Conservation (phyloP, 768 basidiomycete species). For the Coprinopsis sp. region DNA sequence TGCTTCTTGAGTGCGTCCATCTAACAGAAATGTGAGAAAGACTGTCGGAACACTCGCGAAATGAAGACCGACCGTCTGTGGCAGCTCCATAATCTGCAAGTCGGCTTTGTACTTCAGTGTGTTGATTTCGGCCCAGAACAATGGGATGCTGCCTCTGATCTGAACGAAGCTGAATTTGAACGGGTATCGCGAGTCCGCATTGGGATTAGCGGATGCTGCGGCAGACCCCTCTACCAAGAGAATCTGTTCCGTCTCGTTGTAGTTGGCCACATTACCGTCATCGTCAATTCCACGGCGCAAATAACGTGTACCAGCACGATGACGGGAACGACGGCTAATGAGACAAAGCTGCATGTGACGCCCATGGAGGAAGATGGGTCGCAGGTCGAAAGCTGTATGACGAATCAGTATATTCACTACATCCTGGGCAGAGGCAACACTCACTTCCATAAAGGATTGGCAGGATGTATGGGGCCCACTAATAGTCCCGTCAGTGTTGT, state of each 20-base stretch:
- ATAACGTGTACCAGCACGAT: conserved; percentile 94
- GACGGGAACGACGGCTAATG: conserved; percentile 90
- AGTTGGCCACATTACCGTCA: conserved; percentile 90
- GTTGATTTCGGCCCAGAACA: conserved; percentile 97
- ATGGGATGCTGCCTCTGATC: conserved; percentile 86
- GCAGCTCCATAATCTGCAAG: conserved; percentile 90
- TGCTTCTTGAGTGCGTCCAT: conserved; percentile 68
- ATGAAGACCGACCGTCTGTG: conserved; percentile 64
- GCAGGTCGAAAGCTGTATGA: conserved; percentile 76
- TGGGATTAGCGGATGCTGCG: conserved; percentile 34
- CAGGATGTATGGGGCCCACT: conserved; percentile 88
- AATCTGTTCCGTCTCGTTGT: conserved; percentile 97
- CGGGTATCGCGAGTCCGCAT: conserved; percentile 42
- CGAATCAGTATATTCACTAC: conserved; percentile 3
- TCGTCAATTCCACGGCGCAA: conserved; percentile 91
- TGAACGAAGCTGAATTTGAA: conserved; percentile 85
- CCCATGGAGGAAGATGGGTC: conserved; percentile 68
- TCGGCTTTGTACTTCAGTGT: conserved; percentile 95
- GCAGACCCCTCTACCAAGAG: conserved; percentile 64
- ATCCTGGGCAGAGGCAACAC: conserved; percentile 27
- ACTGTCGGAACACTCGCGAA: neutral
- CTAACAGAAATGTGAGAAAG: conserved; percentile 33
- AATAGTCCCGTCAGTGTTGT: conserved; percentile 3
- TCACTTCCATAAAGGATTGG: conserved; percentile 93
- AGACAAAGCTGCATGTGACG: conserved; percentile 79